Conservation (phyloP, 2,329 filamentous ascomycete species). For the Colletotrichum tropicicola region DNA sequence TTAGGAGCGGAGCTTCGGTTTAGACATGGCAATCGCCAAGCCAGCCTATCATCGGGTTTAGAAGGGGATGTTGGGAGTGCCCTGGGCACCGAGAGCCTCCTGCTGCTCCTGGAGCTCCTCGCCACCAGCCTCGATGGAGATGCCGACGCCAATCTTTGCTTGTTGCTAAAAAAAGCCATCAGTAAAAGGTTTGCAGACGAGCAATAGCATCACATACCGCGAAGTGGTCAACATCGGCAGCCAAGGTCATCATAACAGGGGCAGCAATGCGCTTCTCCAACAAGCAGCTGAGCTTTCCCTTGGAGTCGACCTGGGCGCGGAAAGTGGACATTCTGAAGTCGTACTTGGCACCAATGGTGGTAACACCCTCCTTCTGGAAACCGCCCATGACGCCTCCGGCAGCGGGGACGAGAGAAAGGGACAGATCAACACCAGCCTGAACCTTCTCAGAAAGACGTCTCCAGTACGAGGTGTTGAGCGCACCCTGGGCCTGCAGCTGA, state of each 20-base stretch:
- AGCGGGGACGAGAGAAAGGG: conserved; percentile 79
- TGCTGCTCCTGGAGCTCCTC: conserved; percentile 91
- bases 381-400: conserved; percentile 79
- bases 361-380: conserved; percentile 84
- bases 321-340: conserved; percentile 97
- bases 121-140: conserved; percentile 86
- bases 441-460: conserved; percentile 91
- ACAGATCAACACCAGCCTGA: conserved; percentile 95
- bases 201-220: conserved; percentile 71
- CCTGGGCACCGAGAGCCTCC: conserved; percentile 65
- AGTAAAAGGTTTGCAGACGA: conserved; percentile 32
- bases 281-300: conserved; percentile 91
- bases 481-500: conserved; percentile 85
- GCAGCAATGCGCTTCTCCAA: conserved; percentile 96
- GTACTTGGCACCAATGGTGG: conserved; percentile 95
- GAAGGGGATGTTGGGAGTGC: conserved; percentile 71
- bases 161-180: conserved; percentile 71
- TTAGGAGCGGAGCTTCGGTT: conserved; percentile 35
- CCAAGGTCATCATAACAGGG: conserved; percentile 92
- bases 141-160: conserved; percentile 92
- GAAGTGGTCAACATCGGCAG: conserved; percentile 94
- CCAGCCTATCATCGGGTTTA: conserved; percentile 48
- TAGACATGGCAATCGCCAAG: conserved; percentile 7
- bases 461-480: conserved; percentile 94
- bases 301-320: conserved; percentile 94